These are phyloP conservation scores for Hypseocharis bilobata DNA, from an alignment of 441 rosid species.

Conservation along the genomic window DNA sequence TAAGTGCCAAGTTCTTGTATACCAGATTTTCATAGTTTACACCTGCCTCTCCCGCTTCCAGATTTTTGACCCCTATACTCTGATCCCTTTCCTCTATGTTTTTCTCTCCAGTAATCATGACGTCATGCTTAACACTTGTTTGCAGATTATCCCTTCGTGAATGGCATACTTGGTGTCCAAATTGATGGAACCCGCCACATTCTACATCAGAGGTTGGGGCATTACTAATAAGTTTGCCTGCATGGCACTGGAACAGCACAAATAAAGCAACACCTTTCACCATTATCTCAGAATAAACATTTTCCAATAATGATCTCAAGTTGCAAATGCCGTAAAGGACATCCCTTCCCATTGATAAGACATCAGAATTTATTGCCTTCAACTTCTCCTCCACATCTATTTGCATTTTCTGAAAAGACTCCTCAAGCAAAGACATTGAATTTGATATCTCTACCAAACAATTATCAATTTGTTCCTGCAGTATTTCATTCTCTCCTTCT, in stretches of 20 bases:
- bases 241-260: constrained; percentile 44
- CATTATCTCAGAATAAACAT: constrained; percentile 39
- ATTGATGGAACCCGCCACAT: constrained; percentile 16
- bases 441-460: constrained; percentile 37
- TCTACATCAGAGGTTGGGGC: constrained; percentile 28
- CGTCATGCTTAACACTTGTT: constrained; percentile 19
- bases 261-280: constrained; percentile 48
- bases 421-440: constrained; percentile 54
- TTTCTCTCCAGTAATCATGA: constrained; percentile 19
- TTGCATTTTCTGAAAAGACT: constrained; percentile 47
- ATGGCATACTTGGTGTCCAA: constrained; percentile 24
- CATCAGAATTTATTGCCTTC: constrained; percentile 38
- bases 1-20: constrained; percentile 50
- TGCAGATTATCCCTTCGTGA: constrained; percentile 15
- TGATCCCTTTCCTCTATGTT: constrained; percentile 23
- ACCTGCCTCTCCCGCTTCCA: constrained; percentile 28
- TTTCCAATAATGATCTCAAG: constrained; percentile 47
- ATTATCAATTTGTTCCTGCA: constrained; percentile 35
- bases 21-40: constrained; percentile 26
- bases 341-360: constrained; percentile 41
- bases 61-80: constrained; percentile 22
- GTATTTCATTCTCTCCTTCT: constrained; percentile 47
- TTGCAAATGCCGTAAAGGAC: constrained; percentile 29
- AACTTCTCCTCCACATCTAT: constrained; percentile 47
- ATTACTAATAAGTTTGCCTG: constrained; percentile 32